Base-by-base conservation (phyloP, 306 rosid genomes). In the Prunus padus region DNA sequence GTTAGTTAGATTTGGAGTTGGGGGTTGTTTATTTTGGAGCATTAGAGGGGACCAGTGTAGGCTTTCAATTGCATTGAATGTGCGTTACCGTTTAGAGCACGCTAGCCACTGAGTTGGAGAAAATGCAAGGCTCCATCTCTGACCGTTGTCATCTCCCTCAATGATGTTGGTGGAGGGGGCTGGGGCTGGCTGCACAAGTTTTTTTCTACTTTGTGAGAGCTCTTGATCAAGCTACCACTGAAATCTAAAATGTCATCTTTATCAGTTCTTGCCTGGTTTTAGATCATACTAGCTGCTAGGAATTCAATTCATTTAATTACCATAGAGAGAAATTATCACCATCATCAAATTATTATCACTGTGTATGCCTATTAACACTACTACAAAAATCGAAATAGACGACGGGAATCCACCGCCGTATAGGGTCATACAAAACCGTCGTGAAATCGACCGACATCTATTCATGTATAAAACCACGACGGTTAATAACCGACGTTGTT, bases 71-170 rank as follows among this genome's bases (percentile, higher is more conserved):
- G 56, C 25, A 57, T 59, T 59, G 2, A 56, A 57, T 42, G 25
- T 72, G 50, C 67, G 25, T 55, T 71, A 55, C 65, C 76, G 55
- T 11, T 31, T 54, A 33, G 64, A 71, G 33, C 30, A n/a, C 3
- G 12, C 8, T 69, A 28, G 46, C 47, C 37, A 50, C 51, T 5
- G 11, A 50, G 74, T 52, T 57, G 30, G 60, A 16, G 15, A 18
- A 69, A 54, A 49, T 66, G 45, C 31, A 55, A 19, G 61, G 60
- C 11, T 49, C 42, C 42, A 23, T n/a, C 23, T n/a, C 2, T 30
- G 11, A 11, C 75, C 50, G 1, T 52, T n/a, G 20, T 70, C 30
- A 31, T 52, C 31, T 52, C 13, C 3, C 75, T n/a, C n/a, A 52
- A 30, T 71, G 64, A 52, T 31, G 63, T 31, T 52, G 62, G 10